A percentile compares a stretch with the other conserved stretches of the same genome.
These are phyloP conservation scores for Malus hybrid DNA, from an alignment of 331 rosid species.

Conservation along the genomic window DNA sequence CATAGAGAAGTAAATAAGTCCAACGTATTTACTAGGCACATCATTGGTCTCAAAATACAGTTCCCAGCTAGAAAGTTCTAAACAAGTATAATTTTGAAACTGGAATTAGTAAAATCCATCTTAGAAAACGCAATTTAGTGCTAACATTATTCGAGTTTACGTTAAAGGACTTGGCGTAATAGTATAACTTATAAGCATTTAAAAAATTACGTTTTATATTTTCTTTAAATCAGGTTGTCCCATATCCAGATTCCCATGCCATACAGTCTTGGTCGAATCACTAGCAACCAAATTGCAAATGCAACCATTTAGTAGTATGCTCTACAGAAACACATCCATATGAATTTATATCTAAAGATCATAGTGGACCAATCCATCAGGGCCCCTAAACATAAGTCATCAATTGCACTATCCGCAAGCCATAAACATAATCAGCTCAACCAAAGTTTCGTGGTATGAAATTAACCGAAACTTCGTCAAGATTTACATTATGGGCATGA, in stretches of 20 bases:
- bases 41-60: neutral
- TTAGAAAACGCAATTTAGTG: neutral
- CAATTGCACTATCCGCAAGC: neutral
- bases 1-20: neutral
- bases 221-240: neutral
- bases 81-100: neutral
- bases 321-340: neutral
- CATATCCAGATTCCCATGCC: neutral
- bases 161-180: neutral
- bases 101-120: neutral
- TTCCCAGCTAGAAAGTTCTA: neutral
- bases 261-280: too few species aligned
- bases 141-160: neutral
- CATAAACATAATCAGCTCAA: neutral
- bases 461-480: too few species aligned
- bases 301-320: too few species aligned
- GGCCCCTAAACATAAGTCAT: neutral
- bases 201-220: neutral
- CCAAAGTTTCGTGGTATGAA: neutral
- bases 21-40: neutral
- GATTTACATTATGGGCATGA: neutral
- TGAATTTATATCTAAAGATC: neutral
- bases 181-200: neutral
- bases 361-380: neutral
- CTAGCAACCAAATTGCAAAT: too few species aligned